These are phyloP conservation scores for Zygoascus tannicola DNA, from an alignment of 805 yeast species.

Conservation along the genomic window DNA sequence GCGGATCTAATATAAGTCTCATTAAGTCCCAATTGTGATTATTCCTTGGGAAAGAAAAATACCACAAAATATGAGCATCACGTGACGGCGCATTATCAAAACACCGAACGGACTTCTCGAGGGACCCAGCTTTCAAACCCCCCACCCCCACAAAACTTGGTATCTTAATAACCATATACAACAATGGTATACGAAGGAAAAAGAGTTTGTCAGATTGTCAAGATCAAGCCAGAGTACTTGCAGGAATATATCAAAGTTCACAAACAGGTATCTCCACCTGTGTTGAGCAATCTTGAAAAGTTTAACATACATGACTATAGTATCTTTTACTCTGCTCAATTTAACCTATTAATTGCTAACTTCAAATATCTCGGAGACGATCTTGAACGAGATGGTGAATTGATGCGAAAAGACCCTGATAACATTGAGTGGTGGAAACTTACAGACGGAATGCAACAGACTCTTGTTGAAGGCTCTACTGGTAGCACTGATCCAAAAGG, in stretches of 20 bases:
- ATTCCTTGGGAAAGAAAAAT: too few species aligned
- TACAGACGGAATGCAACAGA: conserved; percentile 34
- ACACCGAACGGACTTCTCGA: too few species aligned
- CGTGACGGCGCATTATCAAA: too few species aligned
- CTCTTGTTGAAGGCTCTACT: conserved; percentile 30
- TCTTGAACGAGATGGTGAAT: conserved; percentile 30
- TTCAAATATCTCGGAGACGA: conserved; percentile 34
- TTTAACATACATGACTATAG: conserved; percentile 37
- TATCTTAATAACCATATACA: neutral
- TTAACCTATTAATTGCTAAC: conserved; percentile 29
- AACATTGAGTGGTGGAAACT: conserved; percentile 35
- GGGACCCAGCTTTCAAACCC: too few species aligned
- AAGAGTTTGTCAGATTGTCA: conserved; percentile 34
- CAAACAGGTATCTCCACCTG: conserved; percentile 26
- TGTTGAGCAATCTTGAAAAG: conserved; percentile 27
- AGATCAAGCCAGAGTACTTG: conserved; percentile 32
- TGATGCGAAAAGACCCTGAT: conserved; percentile 29
- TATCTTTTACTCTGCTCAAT: conserved; percentile 29
- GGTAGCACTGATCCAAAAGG: conserved; percentile 33
- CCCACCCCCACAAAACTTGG: too few species aligned
- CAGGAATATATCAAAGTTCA: conserved; percentile 33
- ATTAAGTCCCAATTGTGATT: too few species aligned
- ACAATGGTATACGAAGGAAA: conserved; percentile 25
- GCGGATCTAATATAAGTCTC: too few species aligned
- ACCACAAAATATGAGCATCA: too few species aligned